phyloP scores from a whole-genome alignment of 179 eudicot genomes.

The Silene vulgaris region DNA sequence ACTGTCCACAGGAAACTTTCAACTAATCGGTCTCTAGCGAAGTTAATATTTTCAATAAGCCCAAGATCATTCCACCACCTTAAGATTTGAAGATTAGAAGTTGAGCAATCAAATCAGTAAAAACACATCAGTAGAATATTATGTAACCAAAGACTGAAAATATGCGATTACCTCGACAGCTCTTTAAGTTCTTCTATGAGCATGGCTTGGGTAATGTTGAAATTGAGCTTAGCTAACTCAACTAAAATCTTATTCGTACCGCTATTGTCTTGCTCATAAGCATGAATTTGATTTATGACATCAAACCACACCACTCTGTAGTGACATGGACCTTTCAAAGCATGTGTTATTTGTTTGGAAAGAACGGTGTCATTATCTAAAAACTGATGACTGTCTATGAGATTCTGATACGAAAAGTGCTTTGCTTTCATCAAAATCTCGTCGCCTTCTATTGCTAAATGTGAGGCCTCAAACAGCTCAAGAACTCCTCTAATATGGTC shows the following conservation, averaged over 20 bases:
- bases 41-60: slow-evolving; percentile 24
- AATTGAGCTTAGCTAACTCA: slow-evolving; percentile 35
- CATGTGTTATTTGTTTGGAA: background rate
- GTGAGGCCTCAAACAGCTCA: no score
- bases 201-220: slow-evolving; percentile 24
- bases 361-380: no score
- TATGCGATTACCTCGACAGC: slow-evolving; percentile 27
- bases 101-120: background rate
- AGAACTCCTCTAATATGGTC: no score
- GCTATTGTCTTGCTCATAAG: background rate
- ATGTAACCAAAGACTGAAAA: background rate
- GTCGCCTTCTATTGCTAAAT: no score
- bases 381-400: no score
- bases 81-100: background rate
- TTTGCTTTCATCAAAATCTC: no score
- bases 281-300: slow-evolving; percentile 10
- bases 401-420: no score
- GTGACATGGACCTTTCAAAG: background rate
- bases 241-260: slow-evolving; percentile 21
- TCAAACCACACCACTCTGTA: background rate
- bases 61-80: slow-evolving; percentile 51
- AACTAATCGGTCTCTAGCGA: slow-evolving; percentile 20
- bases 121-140: no score
- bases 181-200: slow-evolving; percentile 38
- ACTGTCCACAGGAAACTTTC: slow-evolving; percentile 51